Base-by-base conservation (phyloP, 1,139 yeast species). In the Martiniozyma asiatica region DNA sequence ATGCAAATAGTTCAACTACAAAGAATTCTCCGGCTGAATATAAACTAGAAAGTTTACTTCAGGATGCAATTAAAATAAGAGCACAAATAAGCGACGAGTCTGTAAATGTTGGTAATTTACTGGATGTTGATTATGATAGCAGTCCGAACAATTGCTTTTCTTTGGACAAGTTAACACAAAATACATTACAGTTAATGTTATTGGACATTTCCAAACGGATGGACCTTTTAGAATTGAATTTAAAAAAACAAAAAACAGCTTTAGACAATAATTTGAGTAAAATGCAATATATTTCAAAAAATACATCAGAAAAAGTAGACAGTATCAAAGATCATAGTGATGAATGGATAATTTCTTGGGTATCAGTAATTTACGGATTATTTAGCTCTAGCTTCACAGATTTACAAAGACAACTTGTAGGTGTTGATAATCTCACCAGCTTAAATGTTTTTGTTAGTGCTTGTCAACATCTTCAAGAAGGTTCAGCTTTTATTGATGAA, bases 361-460 rank as follows among this genome's bases (percentile, higher is more conserved):
- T 45, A 14, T 44, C 52, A 1, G 43, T 42, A 2, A 33, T 48
- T 1, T 49, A 44, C 31, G 45, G 50, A 3, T 27, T 49, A 5
- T 42, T 47, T 27, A 42, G 37, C 20, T 36, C 51, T 6, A 45
- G 40, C 8, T 34, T 47, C 14, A 25, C 36, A 7, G 42, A 42
- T 20, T 29, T 48, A 11, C 47, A 46, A 20, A 27, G 36, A 17
- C 50, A 46, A 24, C 25, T 47, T 7, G 35, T 43, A 15, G 51
- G 50, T 1, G 27, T 42, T 24, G 44, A 44, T 18, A 36, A 39
- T 17, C 27, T 48, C n/a, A 38, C 37, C 13, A 41, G 44, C n/a
- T 20, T 43, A 20, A 32, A 35, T 8, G 26, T 33, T 5, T 35
- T 47, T 26, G 46, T 46, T 26, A 35, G 41, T 19, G 43, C 45